Conservation (phyloP, 176 grass and related monocot species). For the Aegilops umbellulata region DNA sequence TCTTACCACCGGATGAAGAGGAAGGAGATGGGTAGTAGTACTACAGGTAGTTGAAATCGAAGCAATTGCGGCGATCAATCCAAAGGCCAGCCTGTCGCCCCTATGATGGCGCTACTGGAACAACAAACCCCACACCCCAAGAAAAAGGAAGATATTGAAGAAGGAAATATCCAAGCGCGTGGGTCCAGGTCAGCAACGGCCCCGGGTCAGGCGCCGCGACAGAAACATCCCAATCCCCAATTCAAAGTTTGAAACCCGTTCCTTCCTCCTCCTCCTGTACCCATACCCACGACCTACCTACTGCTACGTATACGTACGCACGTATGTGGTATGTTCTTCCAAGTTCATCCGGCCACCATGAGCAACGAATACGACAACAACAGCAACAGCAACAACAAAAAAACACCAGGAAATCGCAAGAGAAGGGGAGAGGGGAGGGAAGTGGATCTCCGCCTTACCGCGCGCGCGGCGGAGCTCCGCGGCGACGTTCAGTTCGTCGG, state of each 20-base stretch:
- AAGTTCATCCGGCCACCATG: not conserved
- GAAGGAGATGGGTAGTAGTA: not conserved
- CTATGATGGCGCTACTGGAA: not conserved
- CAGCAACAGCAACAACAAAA: not conserved
- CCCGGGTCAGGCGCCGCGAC: not conserved
- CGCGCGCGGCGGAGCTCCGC: not conserved
- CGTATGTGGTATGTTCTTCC: not conserved
- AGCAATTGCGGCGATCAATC: slow-evolving; percentile 7
- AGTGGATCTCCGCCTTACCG: too few species aligned
- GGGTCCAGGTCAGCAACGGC: slow-evolving; percentile 12
- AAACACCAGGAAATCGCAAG: not conserved
- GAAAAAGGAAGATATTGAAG: not conserved
- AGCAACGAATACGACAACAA: not conserved
- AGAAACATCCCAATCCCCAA: slow-evolving; percentile 14
- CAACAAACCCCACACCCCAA: not conserved
- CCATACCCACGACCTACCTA: not conserved
- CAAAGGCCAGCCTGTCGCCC: not conserved
- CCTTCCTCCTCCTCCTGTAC: not conserved
- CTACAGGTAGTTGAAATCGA: not conserved
- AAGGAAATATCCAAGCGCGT: not conserved
- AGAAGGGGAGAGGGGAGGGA: not conserved
- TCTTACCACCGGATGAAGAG: not conserved
- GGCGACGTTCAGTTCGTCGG: not conserved
- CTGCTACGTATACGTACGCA: not conserved
- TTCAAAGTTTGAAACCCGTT: not conserved